These are phyloP conservation scores for Symbiotaphrina buchneri DNA, from an alignment of 495 filamentous ascomycete genomes.

Conservation along the genomic window DNA sequence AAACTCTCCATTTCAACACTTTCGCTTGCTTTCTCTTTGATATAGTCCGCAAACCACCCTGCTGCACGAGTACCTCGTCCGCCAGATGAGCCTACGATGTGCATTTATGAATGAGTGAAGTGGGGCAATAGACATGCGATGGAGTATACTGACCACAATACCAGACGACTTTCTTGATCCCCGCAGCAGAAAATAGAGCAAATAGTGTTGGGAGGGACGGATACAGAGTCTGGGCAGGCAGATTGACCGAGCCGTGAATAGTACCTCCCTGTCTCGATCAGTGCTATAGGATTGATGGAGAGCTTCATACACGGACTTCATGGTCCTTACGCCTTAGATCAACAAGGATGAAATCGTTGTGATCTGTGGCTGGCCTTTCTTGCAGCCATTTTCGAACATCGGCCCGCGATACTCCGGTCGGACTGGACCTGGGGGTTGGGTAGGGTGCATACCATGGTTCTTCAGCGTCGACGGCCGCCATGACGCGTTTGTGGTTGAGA, in stretches of 20 bases:
- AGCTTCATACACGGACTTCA: conserved; percentile 20
- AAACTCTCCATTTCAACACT: conserved; percentile 31
- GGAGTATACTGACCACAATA: conserved; percentile 34
- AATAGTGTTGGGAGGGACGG: conserved; percentile 33
- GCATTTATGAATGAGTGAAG: not conserved
- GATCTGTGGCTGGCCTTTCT: no score
- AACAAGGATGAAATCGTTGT: conserved; percentile 33
- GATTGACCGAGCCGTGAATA: conserved; percentile 42
- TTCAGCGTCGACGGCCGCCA: no score
- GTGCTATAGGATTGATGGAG: not conserved
- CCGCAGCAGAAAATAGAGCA: conserved; percentile 23
- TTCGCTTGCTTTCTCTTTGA: conserved; percentile 19
- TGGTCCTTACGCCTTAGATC: conserved; percentile 39
- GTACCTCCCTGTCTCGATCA: conserved; percentile 32
- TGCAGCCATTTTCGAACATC: no score
- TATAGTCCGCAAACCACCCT: conserved; percentile 42
- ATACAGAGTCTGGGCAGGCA: conserved; percentile 45
- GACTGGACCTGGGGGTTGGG: no score
- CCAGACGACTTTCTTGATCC: conserved; percentile 31
- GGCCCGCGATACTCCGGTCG: no score
- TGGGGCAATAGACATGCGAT: not conserved
- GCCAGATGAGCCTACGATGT: conserved; percentile 29
- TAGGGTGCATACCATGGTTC: no score
- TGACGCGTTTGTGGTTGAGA: no score
- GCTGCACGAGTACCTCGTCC: conserved; percentile 39